phyloP scores from a whole-genome alignment of 495 filamentous ascomycete species.

The Rusavskia elegans region DNA sequence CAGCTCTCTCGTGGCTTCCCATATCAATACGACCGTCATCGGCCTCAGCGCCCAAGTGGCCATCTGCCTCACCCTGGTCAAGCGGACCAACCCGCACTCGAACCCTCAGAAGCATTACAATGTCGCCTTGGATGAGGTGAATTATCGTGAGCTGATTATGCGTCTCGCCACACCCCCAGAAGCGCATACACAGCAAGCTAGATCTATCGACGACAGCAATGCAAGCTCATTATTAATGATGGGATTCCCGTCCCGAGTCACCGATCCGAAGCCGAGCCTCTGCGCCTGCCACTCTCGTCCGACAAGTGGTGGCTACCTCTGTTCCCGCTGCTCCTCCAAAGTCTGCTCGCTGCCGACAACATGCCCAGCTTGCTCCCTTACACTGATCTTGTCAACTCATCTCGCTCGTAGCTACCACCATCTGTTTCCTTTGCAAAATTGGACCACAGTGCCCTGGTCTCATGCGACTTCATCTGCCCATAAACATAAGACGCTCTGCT shows the following conservation, averaged over 20 bases:
- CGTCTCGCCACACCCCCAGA: constrained; percentile 78
- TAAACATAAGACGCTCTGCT: constrained; percentile 19
- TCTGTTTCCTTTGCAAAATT: constrained; percentile 80
- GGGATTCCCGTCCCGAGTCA: constrained; percentile 92
- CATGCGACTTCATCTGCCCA: constrained; percentile 33
- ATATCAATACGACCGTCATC: constrained; percentile 73
- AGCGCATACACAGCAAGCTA: constrained; percentile 39
- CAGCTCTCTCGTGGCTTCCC: constrained; percentile 52
- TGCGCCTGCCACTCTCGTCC: constrained; percentile 86
- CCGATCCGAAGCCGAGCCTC: constrained; percentile 54
- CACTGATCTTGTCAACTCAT: constrained; percentile 92
- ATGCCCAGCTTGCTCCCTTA: constrained; percentile 81
- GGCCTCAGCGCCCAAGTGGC: constrained; percentile 82
- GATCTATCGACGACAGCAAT: constrained; percentile 1
- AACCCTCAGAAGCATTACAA: constrained; percentile 54
- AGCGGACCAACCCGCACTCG: constrained; percentile 58
- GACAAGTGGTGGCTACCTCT: constrained; percentile 76
- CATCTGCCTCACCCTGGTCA: constrained; percentile 81
- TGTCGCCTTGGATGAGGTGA: constrained; percentile 74
- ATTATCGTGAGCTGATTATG: constrained; percentile 81
- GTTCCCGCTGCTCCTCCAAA: constrained; percentile 74
- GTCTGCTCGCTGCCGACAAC: constrained; percentile 85
- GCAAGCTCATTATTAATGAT: constrained; percentile 75
- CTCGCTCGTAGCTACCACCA: constrained; percentile 91
- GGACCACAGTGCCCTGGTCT: constrained; percentile 77